phyloP scores from a whole-genome alignment of 179 eudicot genomes.

The Camellia oleifera region DNA sequence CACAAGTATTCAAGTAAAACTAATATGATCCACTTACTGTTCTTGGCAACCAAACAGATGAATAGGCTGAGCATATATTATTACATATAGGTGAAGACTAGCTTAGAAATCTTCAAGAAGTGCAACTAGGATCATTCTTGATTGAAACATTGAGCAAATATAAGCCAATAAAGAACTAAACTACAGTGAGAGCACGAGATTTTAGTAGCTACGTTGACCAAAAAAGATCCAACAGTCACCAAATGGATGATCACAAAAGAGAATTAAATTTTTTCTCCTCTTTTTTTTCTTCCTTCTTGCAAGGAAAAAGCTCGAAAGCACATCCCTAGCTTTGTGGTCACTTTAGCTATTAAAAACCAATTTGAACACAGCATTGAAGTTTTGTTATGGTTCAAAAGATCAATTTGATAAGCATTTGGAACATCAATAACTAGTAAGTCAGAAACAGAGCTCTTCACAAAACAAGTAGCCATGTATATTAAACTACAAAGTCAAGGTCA shows the following conservation, averaged over 20 bases:
- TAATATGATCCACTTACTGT: no score
- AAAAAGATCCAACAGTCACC: neutral
- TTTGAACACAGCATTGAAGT: neutral
- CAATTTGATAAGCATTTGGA: neutral
- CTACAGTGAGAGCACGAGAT: no score
- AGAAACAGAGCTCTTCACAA: neutral
- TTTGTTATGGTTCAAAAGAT: neutral
- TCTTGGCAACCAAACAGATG: neutral
- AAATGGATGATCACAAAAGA: neutral
- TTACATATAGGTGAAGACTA: neutral
- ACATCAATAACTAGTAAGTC: neutral
- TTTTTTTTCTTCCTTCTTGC: neutral
- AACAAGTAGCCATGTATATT: neutral
- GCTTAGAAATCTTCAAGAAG: neutral
- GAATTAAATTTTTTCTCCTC: neutral
- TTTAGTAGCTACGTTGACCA: neutral
- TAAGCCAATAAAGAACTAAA: neutral
- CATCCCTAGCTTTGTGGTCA: neutral
- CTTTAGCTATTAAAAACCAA: neutral
- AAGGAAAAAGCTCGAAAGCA: neutral
- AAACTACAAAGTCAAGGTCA: neutral
- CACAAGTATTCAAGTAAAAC: neutral
- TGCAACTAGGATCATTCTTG: neutral
- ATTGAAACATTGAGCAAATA: neutral
- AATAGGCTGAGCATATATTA: neutral